A percentile compares a stretch with the other conserved stretches of the same genome.
phyloP scores from a whole-genome alignment of 352 stramenopile species.

The Phytophthora ramorum region DNA sequence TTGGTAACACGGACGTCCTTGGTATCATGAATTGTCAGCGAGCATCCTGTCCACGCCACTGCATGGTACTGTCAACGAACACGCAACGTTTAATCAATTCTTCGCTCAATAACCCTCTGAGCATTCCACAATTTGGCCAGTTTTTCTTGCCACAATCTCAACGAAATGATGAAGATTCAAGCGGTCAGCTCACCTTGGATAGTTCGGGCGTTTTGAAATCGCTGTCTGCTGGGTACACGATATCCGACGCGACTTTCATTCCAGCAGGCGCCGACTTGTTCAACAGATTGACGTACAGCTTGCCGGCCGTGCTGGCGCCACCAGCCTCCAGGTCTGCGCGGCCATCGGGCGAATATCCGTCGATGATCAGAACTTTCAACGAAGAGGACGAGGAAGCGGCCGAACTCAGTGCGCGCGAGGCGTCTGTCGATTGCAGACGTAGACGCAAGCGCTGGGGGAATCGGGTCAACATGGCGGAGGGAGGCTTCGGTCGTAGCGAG shows the following conservation, averaged over 20 bases:
- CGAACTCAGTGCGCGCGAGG: conserved; percentile 32
- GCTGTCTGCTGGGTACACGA: conserved; percentile 73
- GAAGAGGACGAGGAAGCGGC: conserved; percentile 38
- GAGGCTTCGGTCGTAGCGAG: background rate
- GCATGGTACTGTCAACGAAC: conserved; percentile 60
- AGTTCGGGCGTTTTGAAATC: conserved; percentile 70
- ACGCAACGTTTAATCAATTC: background rate
- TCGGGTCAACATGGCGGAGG: conserved; percentile 29
- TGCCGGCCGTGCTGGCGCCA: conserved; percentile 70
- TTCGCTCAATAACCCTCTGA: background rate
- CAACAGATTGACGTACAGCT: conserved; percentile 72
- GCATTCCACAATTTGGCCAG: conserved; percentile 9
- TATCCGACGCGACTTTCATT: conserved; percentile 52
- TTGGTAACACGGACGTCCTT: conserved; percentile 68
- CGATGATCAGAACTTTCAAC: conserved; percentile 76
- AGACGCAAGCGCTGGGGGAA: conserved; percentile 21
- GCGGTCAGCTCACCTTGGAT: conserved; percentile 46
- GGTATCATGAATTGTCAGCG: conserved; percentile 72
- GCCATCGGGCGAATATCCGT: conserved; percentile 78
- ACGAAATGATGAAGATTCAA: background rate
- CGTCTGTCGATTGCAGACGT: conserved; percentile 7
- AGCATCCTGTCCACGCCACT: conserved; percentile 81
- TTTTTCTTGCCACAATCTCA: background rate
- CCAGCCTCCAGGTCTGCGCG: conserved; percentile 69
- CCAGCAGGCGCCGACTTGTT: conserved; percentile 65